Evolutionary conservation across 345 rosid species (phyloP), one percentile per base, ranked within the genome.

Genomic region (Rhizophora apiculata): DNA sequence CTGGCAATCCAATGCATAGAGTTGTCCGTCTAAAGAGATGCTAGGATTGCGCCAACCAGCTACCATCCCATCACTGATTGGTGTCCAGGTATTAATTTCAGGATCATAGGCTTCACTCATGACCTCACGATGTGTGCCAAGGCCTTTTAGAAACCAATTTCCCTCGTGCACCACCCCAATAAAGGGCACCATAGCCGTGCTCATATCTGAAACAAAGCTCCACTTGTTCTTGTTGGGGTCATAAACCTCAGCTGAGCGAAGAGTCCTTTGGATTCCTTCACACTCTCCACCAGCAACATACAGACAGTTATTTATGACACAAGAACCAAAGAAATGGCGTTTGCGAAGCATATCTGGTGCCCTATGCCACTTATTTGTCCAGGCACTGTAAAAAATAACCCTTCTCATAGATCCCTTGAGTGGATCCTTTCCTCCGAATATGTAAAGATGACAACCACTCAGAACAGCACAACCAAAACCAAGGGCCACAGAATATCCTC

Each of bases 251-350:
- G 95, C 96, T 49, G 98, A 91, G 0, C 97, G 93, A 1, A 94
- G 89, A 21, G 97, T 89, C 82, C 98, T 82, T 52, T 89, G 98
- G 58, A 85, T 83, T 62, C 98, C 98, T 75, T 91, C 97, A 32
- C 97, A 94, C 65, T 94, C 98, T 59, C 98, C 98, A n/a, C 98
- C 98, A 2, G 98, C 98, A 34, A 94, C 98, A 68, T 87, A 94
- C 1, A 94, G 87, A 68, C 96, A 89, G 72, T 94, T 94, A 78
- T 94, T 91, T 43, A 94, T 89, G 29, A 94, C 98, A 68, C 96
- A 94, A 65, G 89, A 94, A 62, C 96, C 98, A 68, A 91, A 91
- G 78, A 88, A 86, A 77, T 94, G 97, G 6, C 98, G 90, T 80
- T 91, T 94, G 65, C 96, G 85, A 65, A 94, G 98, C 98, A 94